These are phyloP conservation scores for Styphnolobium japonicum DNA, from an alignment of 306 rosid genomes.

Conservation along the genomic window DNA sequence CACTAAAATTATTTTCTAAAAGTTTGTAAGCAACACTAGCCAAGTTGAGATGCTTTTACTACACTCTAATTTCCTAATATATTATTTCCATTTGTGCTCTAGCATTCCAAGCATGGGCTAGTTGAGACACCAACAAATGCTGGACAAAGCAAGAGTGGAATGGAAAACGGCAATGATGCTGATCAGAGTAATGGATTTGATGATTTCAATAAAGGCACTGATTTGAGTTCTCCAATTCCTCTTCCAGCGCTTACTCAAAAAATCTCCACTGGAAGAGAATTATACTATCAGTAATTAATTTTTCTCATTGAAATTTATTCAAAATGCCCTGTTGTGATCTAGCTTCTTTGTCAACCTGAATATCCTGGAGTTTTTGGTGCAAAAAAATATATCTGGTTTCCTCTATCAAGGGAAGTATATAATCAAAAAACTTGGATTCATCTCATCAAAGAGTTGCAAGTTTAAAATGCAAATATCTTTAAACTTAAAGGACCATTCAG, in stretches of 20 bases:
- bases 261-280: constrained; percentile 36
- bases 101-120: constrained; percentile 33
- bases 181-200: constrained; percentile 25
- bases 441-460: neutral
- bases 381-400: neutral
- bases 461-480: neutral
- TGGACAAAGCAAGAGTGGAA: constrained; percentile 12
- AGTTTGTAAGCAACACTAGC: neutral
- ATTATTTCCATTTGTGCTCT: constrained; percentile 5
- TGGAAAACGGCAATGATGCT: constrained; percentile 21
- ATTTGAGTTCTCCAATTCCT: constrained; percentile 48
- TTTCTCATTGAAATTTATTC: constrained; percentile 9
- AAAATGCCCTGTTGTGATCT: neutral
- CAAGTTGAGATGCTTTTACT: neutral
- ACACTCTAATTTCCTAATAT: neutral
- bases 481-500: neutral
- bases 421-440: neutral
- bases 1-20: neutral
- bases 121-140: constrained; percentile 24
- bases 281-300: constrained; percentile 52
- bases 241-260: constrained; percentile 28
- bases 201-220: constrained; percentile 2
- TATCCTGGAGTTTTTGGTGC: neutral
- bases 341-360: neutral
- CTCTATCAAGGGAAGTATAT: neutral